These are phyloP conservation scores for Akanthomyces dipterigenus DNA, from an alignment of 2,329 filamentous ascomycete species.

Conservation along the genomic window DNA sequence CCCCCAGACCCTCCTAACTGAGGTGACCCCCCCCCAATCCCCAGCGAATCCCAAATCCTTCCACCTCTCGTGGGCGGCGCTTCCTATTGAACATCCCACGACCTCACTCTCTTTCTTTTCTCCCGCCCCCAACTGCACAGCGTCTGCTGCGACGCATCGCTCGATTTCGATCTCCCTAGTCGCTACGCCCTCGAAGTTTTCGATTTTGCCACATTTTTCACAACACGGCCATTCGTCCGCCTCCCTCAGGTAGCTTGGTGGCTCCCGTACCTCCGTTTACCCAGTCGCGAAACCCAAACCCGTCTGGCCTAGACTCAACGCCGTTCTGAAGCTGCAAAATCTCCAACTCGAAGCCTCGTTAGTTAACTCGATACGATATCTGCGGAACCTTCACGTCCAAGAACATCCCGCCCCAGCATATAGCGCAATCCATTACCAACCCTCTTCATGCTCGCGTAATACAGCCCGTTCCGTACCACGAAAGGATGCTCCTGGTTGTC, in stretches of 20 bases:
- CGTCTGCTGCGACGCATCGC: not conserved
- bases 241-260: not conserved
- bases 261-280: not conserved
- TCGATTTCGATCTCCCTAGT: not conserved
- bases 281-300: not conserved
- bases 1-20: not conserved
- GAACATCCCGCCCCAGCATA: not conserved
- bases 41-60: slow-evolving; percentile 3
- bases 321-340: not conserved
- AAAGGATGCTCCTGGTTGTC: slow-evolving; percentile 8
- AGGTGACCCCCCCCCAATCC: not conserved
- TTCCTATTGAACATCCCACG: slow-evolving; percentile 6
- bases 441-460: not conserved
- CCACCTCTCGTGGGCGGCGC: not conserved
- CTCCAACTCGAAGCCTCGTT: not conserved
- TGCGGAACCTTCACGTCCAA: not conserved
- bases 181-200: not conserved
- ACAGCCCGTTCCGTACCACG: not conserved
- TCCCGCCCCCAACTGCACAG: not conserved
- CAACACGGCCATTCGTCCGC: not conserved
- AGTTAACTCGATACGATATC: not conserved
- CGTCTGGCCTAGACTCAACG: not conserved
- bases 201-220: not conserved
- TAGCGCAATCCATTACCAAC: not conserved
- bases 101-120: not conserved